Evolutionary conservation across 139 green algal species (phyloP), one percentile per base, ranked within the genome.

Genomic region (Volvox reticuliferus): DNA sequence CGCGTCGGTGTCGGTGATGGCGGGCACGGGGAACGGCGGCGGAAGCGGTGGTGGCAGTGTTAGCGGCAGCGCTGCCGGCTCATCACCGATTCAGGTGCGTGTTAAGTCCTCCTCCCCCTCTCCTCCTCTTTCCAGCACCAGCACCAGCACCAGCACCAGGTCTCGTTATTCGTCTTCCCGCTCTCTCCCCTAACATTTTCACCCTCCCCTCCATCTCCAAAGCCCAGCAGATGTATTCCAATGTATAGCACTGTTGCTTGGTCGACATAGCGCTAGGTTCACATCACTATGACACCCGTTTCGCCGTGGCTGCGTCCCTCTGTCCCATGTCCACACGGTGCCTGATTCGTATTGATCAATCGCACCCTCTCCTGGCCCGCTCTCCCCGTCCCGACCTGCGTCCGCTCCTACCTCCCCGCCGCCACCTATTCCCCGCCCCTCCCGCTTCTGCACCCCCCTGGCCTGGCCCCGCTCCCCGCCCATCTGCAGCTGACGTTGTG

Each of bases 31-130:
- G 17, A 9, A n/a, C 30, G 35, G 62, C 30, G 62, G 80, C 13
- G 24, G 33, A 21, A 69, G 50, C 19, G 61, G 82, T 2, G 37
- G 55, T 9, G 67, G 35, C 17, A 71, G 65, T 1, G 83, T 33
- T 28, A 20, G 83, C 6, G 67, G 67, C 36, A 32, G 35, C 12
- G 78, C 35, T 81, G 32, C 37, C 75, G 91, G 28, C 79, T 62
- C 17, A 12, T 89, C n/a, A 79, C 92, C 90, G 12, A 92, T 94
- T 21, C 91, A 94, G 83, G 91, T 92, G 20, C 12, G 79, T 55
- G 44, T 55, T 14, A 55, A 9, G 5, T 9, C 44, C 9, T 9
- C 9, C 44, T 9, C 44, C 9, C 44, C 44, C 44, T 55, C 44
- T 9, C 44, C 9, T 9, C 44, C 44, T 55, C 44, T 9, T 9